Evolutionary conservation across 225 moss, liverwort and hornwort genomes (phyloP).

Genomic region (Antitrichia curtipendula): DNA sequence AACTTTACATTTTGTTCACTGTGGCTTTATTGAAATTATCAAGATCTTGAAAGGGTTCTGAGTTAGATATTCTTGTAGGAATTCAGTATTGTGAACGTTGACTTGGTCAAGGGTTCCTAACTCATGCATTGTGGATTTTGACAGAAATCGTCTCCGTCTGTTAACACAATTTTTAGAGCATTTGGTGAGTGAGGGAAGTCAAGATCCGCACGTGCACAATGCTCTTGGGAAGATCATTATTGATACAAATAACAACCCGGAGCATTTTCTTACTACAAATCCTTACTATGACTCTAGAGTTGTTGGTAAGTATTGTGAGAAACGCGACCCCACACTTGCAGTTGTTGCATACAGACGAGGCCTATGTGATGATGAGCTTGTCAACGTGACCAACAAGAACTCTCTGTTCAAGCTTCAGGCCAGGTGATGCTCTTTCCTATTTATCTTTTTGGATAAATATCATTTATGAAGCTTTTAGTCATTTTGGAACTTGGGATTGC

Average conservation of each 20-base stretch:
- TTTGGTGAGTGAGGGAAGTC: constrained; percentile 97
- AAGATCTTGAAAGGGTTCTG: not conserved
- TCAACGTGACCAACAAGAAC: constrained; percentile 93
- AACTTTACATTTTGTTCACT: not conserved
- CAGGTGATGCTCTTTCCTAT: constrained; percentile 27
- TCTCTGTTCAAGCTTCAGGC: constrained; percentile 98
- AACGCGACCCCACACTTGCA: constrained; percentile 92
- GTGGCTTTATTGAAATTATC: not conserved
- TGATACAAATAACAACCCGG: constrained; percentile 94
- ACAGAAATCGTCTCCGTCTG: constrained; percentile 80
- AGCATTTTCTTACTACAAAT: constrained; percentile 97
- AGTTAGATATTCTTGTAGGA: not conserved
- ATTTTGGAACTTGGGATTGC: not conserved
- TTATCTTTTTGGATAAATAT: not conserved
- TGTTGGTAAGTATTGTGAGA: constrained; percentile 99
- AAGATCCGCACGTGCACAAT: constrained; percentile 99
- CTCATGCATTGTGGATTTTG: not conserved
- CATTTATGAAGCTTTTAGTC: not conserved
- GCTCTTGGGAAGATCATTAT: constrained; percentile 97
- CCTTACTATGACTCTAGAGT: constrained; percentile 96
- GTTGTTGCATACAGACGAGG: constrained; percentile 97
- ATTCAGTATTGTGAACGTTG: not conserved
- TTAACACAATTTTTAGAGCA: constrained; percentile 97
- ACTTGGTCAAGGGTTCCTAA: not conserved
- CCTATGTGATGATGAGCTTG: constrained; percentile 92